phyloP scores from a whole-genome alignment of 768 basidiomycete species.

The Gautieria morchelliformis region DNA sequence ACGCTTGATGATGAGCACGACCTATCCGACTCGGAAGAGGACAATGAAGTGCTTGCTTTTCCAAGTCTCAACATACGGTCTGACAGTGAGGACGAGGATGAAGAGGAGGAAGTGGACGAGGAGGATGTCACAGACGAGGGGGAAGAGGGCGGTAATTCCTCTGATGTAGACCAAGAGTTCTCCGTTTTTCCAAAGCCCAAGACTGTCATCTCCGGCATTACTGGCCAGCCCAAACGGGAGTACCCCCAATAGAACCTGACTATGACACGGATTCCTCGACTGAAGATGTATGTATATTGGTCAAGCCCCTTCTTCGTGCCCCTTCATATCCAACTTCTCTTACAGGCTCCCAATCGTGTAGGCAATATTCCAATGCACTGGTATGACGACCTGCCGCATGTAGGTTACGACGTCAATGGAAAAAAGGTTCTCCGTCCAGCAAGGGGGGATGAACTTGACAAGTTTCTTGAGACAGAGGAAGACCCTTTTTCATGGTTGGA shows the following conservation, averaged over 20 bases:
- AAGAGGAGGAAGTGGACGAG: constrained; percentile 27
- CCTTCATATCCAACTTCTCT: constrained; percentile 3
- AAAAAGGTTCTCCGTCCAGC: constrained; percentile 91
- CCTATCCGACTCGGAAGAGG: constrained; percentile 27
- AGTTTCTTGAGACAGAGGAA: constrained; percentile 88
- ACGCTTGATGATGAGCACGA: constrained; percentile 56
- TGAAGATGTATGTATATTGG: constrained; percentile 59
- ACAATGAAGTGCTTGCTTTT: constrained; percentile 60
- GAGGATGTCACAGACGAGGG: constrained; percentile 27
- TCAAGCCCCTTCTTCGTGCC: constrained; percentile 5
- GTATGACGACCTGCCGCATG: constrained; percentile 99
- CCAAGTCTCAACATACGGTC: constrained; percentile 44
- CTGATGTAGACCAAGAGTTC: constrained; percentile 38
- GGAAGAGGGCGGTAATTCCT: constrained; percentile 22
- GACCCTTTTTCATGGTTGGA: constrained; percentile 81
- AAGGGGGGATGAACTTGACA: constrained; percentile 93
- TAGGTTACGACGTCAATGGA: constrained; percentile 93
- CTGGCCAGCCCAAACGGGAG: constrained; percentile 73
- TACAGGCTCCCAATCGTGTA: constrained; percentile 85
- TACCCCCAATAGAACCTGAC: constrained; percentile 82
- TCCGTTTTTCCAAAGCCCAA: constrained; percentile 49
- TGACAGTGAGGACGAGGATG: constrained; percentile 25
- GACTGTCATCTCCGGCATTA: constrained; percentile 67
- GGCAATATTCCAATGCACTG: constrained; percentile 95
- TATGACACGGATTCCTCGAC: constrained; percentile 90